Evolutionary conservation across 2,329 filamentous ascomycete genomes (phyloP), one percentile per base, ranked within the genome.

Genomic region (Pseudocercospora pini-densiflorae): DNA sequence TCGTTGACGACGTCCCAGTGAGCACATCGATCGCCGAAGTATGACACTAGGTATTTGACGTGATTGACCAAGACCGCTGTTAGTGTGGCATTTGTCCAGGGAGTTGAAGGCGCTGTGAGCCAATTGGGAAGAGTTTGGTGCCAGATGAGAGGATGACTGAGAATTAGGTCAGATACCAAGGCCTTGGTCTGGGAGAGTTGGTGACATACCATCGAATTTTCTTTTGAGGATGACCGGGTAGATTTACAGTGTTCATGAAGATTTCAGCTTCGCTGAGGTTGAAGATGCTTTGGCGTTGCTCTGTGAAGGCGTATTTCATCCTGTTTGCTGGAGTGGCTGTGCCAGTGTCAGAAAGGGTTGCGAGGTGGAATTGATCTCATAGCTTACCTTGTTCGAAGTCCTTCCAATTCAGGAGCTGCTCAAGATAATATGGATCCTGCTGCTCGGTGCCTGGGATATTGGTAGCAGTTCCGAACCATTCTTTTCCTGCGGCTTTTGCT

Each of bases 331-430:
- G 78, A 3, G 66, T 66, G 31, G 23, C 49, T 53, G 24, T 6
- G 2, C 14, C 9, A 27, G 23, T 14, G 23, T 53, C 23, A 53
- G 49, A 10, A 27, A 24, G n/a, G 5, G 1, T 31, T 14, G 6
- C 23, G 1, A 10, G 21, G 7, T 53, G 2, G 23, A 23, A 12
- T 27, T 9, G 49, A 10, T 23, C 12, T 4, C 3, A 1, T 10
- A 1, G 24, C 33, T 31, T 33, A 61, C 63, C 63, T 58, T 88
- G 85, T 33, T 89, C 89, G 72, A 90, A 91, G 73, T 90, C 87
- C 55, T 80, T 78, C 7, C 74, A 79, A 75, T 89, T 80, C 68
- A 82, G 82, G 49, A 89, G 79, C 67, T 89, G 86, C 21, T 79
- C 76, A 19, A 83, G 78, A 76, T 91, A 92, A 29, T 81, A 72